phyloP scores from a whole-genome alignment of 306 rosid species.

The Heteromeles arbutifolia region DNA sequence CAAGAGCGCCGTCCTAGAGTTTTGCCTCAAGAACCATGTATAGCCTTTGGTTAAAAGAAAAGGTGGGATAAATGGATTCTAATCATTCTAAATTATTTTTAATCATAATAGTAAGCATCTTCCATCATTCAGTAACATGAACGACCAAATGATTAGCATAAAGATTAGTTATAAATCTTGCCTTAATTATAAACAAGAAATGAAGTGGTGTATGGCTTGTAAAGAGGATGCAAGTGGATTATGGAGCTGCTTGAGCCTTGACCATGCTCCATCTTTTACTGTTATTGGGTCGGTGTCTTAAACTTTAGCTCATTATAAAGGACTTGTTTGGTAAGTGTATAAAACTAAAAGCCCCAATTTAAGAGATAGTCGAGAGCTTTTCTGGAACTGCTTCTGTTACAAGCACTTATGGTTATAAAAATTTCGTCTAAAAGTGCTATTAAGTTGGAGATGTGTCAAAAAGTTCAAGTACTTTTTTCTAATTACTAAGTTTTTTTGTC shows the following conservation, averaged over 20 bases:
- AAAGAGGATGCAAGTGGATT: conserved; percentile 1
- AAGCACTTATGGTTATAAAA: no score
- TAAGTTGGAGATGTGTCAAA: no score
- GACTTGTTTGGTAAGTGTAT: no score
- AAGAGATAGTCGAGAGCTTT: no score
- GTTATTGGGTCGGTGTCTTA: not conserved
- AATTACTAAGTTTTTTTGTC: not conserved
- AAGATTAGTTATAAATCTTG: conserved; percentile 1
- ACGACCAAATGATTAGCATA: conserved; percentile 17
- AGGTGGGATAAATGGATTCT: conserved; percentile 1
- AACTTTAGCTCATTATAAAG: no score
- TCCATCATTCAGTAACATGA: conserved; percentile 25
- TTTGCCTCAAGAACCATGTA: conserved; percentile 5
- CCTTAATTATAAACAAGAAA: not conserved
- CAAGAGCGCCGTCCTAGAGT: conserved; percentile 28
- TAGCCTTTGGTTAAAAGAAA: conserved; percentile 24
- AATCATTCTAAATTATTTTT: not conserved
- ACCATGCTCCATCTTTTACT: not conserved
- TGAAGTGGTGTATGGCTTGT: not conserved
- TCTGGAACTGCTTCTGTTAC: not conserved
- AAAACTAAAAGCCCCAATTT: not conserved
- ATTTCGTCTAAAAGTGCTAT: not conserved
- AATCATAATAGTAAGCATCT: not conserved
- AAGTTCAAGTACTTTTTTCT: no score
- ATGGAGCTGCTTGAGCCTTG: not conserved